phyloP scores from a whole-genome alignment of 2,329 filamentous ascomycete genomes.

The Aspergillus ibericus region DNA sequence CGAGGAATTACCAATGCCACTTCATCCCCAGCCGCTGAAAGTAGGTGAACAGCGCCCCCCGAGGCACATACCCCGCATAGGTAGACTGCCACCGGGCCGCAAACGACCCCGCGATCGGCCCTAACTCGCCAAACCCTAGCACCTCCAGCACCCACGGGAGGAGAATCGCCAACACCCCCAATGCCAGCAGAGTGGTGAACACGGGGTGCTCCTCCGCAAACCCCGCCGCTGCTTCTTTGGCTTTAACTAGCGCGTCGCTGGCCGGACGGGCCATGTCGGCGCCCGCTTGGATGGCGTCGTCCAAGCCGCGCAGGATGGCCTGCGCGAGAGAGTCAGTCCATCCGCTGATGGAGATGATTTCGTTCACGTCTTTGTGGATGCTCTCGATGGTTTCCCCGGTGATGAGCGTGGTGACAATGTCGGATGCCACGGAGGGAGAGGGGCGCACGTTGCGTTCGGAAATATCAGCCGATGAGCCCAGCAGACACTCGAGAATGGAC shows the following conservation, averaged over 20 bases:
- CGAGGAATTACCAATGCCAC: conserved; percentile 13
- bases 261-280: conserved; percentile 16
- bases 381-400: not conserved
- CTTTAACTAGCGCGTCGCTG: conserved; percentile 15
- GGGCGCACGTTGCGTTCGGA: not conserved
- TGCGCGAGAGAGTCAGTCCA: conserved; percentile 18
- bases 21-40: conserved; percentile 47
- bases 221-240: conserved; percentile 15
- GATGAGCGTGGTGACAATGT: conserved; percentile 12
- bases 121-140: conserved; percentile 29
- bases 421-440: conserved; percentile 1
- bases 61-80: conserved; percentile 43
- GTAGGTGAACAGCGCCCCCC: conserved; percentile 44
- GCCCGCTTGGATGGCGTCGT: conserved; percentile 14
- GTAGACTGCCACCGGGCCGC: conserved; percentile 43
- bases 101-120: conserved; percentile 33
- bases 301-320: conserved; percentile 15
- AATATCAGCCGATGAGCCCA: not conserved
- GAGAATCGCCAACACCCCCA: conserved; percentile 26
- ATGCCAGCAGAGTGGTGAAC: conserved; percentile 25
- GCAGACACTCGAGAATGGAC: conserved; percentile 2
- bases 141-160: conserved; percentile 27
- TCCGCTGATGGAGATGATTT: conserved; percentile 10
- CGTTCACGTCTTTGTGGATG: conserved; percentile 11
- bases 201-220: conserved; percentile 27